phyloP scores from a whole-genome alignment of 169 alveolate species.

The Plasmodium malariae region DNA sequence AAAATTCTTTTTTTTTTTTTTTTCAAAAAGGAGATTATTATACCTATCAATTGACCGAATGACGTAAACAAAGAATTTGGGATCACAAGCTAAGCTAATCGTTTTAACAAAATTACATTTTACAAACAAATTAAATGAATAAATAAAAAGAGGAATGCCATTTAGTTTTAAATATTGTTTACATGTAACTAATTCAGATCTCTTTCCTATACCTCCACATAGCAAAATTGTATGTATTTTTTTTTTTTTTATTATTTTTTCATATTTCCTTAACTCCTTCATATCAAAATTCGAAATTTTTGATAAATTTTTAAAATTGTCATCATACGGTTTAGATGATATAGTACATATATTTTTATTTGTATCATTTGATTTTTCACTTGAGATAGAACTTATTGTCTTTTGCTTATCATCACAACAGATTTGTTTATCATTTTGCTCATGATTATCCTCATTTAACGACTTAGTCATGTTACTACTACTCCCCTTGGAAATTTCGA shows the following conservation, averaged over 20 bases:
- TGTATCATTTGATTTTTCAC: too few species aligned
- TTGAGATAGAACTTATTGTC: too few species aligned
- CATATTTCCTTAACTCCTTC: constrained; percentile 21
- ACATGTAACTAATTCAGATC: constrained; percentile 13
- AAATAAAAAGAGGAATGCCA: constrained; percentile 45
- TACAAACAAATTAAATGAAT: constrained; percentile 57
- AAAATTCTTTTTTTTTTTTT: constrained; percentile 15
- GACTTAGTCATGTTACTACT: too few species aligned
- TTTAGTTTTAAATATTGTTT: constrained; percentile 48
- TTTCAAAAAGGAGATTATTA: constrained; percentile 9
- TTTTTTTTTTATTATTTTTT: constrained; percentile 24
- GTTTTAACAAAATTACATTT: constrained; percentile 42
- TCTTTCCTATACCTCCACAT: constrained; percentile 71
- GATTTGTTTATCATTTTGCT: too few species aligned
- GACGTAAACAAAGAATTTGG: constrained; percentile 1
- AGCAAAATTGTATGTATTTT: constrained; percentile 59
- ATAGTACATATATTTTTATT: too few species aligned
- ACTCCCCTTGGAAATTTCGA: not conserved
- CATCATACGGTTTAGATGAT: too few species aligned
- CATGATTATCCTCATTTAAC: too few species aligned
- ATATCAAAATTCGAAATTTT: too few species aligned
- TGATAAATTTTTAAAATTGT: too few species aligned
- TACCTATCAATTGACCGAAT: not conserved
- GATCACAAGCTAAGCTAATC: constrained; percentile 40
- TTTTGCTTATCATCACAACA: too few species aligned